These are phyloP conservation scores for Pichia heedii DNA, from an alignment of 805 yeast genomes.

Conservation along the genomic window DNA sequence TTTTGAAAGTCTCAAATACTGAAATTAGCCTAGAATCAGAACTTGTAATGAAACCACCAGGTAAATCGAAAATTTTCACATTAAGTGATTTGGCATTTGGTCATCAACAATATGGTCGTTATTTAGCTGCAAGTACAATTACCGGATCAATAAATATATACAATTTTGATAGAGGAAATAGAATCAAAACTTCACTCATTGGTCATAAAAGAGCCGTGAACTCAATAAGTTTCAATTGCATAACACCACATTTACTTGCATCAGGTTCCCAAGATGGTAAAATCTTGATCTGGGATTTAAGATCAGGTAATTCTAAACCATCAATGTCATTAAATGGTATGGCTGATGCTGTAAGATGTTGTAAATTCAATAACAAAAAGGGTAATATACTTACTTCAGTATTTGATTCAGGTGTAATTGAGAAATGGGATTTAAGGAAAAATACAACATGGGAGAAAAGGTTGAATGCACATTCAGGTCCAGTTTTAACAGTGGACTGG, in stretches of 20 bases:
- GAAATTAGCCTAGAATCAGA: constrained; percentile 29
- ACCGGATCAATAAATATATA: constrained; percentile 36
- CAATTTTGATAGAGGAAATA: constrained; percentile 23
- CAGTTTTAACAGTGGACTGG: constrained; percentile 82
- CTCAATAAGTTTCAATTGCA: constrained; percentile 32
- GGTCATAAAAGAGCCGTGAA: constrained; percentile 42
- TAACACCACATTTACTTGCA: constrained; percentile 33
- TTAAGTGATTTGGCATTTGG: constrained; percentile 38
- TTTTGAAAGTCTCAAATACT: constrained; percentile 26
- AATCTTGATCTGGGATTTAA: constrained; percentile 66
- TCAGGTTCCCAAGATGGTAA: constrained; percentile 79
- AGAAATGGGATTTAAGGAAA: constrained; percentile 76
- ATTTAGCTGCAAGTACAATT: constrained; percentile 36
- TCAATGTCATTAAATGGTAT: constrained; percentile 46
- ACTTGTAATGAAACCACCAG: constrained; percentile 20
- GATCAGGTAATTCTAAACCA: constrained; percentile 39
- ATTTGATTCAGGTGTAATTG: constrained; percentile 83
- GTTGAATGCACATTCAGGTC: constrained; percentile 84
- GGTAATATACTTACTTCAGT: constrained; percentile 60
- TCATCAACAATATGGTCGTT: constrained; percentile 29
- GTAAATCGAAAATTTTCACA: constrained; percentile 29
- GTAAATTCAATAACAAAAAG: constrained; percentile 45
- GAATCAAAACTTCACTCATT: constrained; percentile 24
- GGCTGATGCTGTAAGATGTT: constrained; percentile 60
- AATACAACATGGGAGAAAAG: constrained; percentile 56